Evolutionary conservation across 1,139 yeast genomes (phyloP), one percentile per base, ranked within the genome.

Genomic region (Hanseniaspora gamundiae): DNA sequence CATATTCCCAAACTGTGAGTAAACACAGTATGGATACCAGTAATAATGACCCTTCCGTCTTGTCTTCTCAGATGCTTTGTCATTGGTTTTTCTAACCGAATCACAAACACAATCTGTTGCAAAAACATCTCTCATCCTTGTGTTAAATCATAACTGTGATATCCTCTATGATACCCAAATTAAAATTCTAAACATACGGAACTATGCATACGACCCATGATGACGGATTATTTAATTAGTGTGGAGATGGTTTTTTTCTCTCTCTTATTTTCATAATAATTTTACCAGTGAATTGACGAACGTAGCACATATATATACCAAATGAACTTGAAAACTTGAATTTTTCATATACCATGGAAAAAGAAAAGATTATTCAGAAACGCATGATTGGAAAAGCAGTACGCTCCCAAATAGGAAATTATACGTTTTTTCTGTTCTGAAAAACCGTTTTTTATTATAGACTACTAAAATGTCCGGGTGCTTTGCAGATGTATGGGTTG

Each of bases 161-260:
- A n/a, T n/a, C n/a, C n/a, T n/a, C n/a, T n/a, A n/a, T n/a, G n/a
- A n/a, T n/a, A n/a, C n/a, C n/a, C n/a, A n/a, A n/a, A n/a, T n/a
- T n/a, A n/a, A n/a, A n/a, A n/a, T 16, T 40, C 38, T 42, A 49
- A 54, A 78, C 84, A 74, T 78, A 78, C 84, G 68, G 76, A 65
- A 70, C 82, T 76, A 74, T 78, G 85, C 78, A 78, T 73, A 75
- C 85, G 82, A 78, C 80, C 85, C 84, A 78, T 78, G 66, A 70
- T 74, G 73, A 68, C 66, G 66, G 70, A 62, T 70, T 62, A 56
- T 58, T 57, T 30, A 38, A 35, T 35, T 44, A 39, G 35, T 41
- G 35, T 22, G 17, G 44, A 41, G 39, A 35, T 41, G 47, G 44
- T 44, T 42, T 36, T 42, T 28, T 13, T 53, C 49, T 38, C 44